Evolutionary conservation across 164 flowering plant genomes (phyloP).

Genomic region (Liquidambar formosana): DNA sequence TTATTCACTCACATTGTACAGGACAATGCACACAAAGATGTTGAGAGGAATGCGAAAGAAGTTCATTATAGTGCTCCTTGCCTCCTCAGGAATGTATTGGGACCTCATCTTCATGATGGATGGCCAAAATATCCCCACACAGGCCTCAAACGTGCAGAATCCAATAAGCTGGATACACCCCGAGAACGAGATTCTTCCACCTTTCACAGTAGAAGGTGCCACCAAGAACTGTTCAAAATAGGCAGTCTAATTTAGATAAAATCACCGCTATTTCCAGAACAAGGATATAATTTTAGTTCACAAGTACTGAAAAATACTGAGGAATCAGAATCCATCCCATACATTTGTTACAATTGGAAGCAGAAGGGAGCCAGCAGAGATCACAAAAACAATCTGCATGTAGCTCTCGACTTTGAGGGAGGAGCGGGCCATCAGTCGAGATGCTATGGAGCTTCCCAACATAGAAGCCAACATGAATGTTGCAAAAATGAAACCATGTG

Average conservation of each 20-base stretch:
- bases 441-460: slow-evolving; percentile 95
- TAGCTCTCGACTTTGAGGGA: slow-evolving; percentile 81
- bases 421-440: slow-evolving; percentile 74
- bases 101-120: slow-evolving; percentile 99
- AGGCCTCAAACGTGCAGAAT: slow-evolving; percentile 86
- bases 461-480: slow-evolving; percentile 97
- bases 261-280: too few species aligned
- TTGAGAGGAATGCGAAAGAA: slow-evolving; percentile 98
- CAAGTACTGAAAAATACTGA: too few species aligned
- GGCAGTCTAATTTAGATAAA: slow-evolving; percentile 21
- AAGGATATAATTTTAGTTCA: too few species aligned
- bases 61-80: slow-evolving; percentile 98
- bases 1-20: slow-evolving; percentile 71
- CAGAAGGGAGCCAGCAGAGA: slow-evolving; percentile 68
- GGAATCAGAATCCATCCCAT: slow-evolving; percentile 22
- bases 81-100: slow-evolving; percentile 96
- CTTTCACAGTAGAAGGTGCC: slow-evolving; percentile 61
- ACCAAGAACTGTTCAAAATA: slow-evolving; percentile 59
- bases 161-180: slow-evolving; percentile 87
- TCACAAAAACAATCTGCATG: slow-evolving; percentile 88
- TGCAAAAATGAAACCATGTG: slow-evolving; percentile 96
- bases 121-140: slow-evolving; percentile 98
- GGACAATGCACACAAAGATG: slow-evolving; percentile 84
- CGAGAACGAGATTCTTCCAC: slow-evolving; percentile 73
- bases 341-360: slow-evolving; percentile 78